These are phyloP conservation scores for Termitomyces sp. DNA, from an alignment of 768 basidiomycete species.

Conservation along the genomic window DNA sequence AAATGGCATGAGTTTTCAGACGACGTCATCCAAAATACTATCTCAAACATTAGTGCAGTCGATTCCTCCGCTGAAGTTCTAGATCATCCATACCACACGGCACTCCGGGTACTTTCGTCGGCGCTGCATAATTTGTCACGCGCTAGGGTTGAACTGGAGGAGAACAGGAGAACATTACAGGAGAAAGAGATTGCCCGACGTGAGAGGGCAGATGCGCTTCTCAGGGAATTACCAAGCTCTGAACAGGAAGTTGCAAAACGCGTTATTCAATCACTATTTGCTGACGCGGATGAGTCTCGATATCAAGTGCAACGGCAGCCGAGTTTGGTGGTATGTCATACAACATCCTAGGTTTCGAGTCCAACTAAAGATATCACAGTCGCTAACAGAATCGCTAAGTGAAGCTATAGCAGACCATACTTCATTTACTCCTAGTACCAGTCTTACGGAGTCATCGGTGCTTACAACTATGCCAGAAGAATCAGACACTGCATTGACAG, in stretches of 20 bases:
- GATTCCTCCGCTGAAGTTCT: constrained; percentile 42
- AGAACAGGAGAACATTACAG: constrained; percentile 39
- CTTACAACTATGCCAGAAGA: constrained; percentile 33
- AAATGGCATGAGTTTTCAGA: constrained; percentile 79
- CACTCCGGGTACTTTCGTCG: constrained; percentile 64
- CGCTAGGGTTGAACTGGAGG: constrained; percentile 60
- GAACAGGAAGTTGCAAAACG: constrained; percentile 66
- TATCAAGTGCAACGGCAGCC: constrained; percentile 50
- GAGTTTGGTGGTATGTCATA: constrained; percentile 48
- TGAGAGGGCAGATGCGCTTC: constrained; percentile 45
- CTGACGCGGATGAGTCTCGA: constrained; percentile 38
- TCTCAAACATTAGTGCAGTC: constrained; percentile 41
- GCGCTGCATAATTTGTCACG: constrained; percentile 55
- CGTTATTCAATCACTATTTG: constrained; percentile 63
- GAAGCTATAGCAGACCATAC: constrained; percentile 51
- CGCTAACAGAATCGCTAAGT: constrained; percentile 45
- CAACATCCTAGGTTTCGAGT: background rate
- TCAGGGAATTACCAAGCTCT: constrained; percentile 51
- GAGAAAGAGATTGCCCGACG: constrained; percentile 56
- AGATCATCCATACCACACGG: constrained; percentile 57
- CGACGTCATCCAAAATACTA: constrained; percentile 60
- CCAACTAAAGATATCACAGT: constrained; percentile 24
- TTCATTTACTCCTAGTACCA: constrained; percentile 24
- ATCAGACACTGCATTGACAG: constrained; percentile 5
- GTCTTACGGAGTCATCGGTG: constrained; percentile 21